A percentile compares a stretch with the other conserved stretches of the same genome.
Evolutionary conservation across 352 stramenopile genomes (phyloP).

Genomic region (Phytophthora pseudosyringae): DNA sequence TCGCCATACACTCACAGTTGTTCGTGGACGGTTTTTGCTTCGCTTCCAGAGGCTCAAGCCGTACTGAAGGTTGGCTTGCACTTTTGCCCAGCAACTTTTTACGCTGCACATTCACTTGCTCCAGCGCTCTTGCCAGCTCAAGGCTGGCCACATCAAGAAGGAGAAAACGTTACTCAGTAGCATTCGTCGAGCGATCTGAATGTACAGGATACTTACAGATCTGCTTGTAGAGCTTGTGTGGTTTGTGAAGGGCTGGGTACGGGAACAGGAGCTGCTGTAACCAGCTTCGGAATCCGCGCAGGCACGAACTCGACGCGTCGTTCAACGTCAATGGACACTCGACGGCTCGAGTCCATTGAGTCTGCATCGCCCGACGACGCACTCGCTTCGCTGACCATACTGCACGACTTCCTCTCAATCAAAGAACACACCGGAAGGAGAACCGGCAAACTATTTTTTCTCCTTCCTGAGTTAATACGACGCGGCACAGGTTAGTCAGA

Average conservation of each 20-base stretch:
- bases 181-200: not conserved
- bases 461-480: slow-evolving; percentile 4
- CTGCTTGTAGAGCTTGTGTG: slow-evolving; percentile 18
- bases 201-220: slow-evolving; percentile 17
- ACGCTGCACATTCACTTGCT: slow-evolving; percentile 45
- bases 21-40: slow-evolving; percentile 3
- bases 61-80: slow-evolving; percentile 26
- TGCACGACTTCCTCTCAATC: not conserved
- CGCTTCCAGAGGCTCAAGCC: slow-evolving; percentile 10
- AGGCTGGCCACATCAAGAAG: slow-evolving; percentile 26
- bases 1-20: slow-evolving; percentile 14
- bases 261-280: not conserved
- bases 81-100: slow-evolving; percentile 40
- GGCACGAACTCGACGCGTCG: slow-evolving; percentile 35
- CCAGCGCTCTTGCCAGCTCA: slow-evolving; percentile 41
- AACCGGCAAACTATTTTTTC: slow-evolving; percentile 27
- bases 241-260: slow-evolving; percentile 20
- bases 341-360: slow-evolving; percentile 1
- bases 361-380: not conserved
- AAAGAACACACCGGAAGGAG: not conserved
- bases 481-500: not conserved
- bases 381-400: slow-evolving; percentile 4
- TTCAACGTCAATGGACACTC: slow-evolving; percentile 9
- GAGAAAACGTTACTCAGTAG: not conserved
- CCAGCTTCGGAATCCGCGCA: slow-evolving; percentile 36